These are phyloP conservation scores for Cutaneotrichosporon daszewskae DNA, from an alignment of 1,284 basidiomycete species.

Conservation along the genomic window DNA sequence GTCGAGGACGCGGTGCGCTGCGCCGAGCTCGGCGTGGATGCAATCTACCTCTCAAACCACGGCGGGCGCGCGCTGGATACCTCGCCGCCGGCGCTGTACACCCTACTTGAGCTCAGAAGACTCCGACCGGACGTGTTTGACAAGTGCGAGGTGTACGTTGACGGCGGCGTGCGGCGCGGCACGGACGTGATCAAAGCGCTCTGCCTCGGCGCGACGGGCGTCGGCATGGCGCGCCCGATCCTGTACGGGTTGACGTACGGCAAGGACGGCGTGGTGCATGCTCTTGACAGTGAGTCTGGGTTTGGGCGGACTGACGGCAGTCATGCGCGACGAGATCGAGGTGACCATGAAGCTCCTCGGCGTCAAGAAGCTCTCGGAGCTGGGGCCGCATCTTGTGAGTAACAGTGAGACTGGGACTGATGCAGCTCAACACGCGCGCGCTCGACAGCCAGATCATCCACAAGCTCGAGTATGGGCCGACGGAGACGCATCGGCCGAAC, in stretches of 20 bases:
- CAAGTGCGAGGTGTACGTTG: slow-evolving; percentile 46
- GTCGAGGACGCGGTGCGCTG: slow-evolving; percentile 48
- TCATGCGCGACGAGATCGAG: slow-evolving; percentile 52
- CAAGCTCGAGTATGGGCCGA: slow-evolving; percentile 28
- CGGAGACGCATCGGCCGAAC: slow-evolving; percentile 7
- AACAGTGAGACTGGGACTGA: background rate
- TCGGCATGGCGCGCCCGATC: slow-evolving; percentile 49
- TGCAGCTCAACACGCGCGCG: background rate
- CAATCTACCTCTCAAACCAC: slow-evolving; percentile 47
- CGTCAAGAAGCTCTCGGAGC: slow-evolving; percentile 56
- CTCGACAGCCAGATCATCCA: background rate
- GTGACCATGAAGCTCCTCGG: slow-evolving; percentile 75
- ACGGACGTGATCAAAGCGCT: slow-evolving; percentile 51
- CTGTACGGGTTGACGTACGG: slow-evolving; percentile 47
- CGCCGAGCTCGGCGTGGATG: slow-evolving; percentile 45
- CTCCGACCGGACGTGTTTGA: slow-evolving; percentile 46
- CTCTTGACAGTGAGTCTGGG: slow-evolving; percentile 46
- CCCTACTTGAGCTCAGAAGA: slow-evolving; percentile 47
- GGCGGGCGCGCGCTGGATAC: slow-evolving; percentile 40
- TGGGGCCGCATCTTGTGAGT: slow-evolving; percentile 44
- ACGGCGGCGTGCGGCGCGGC: slow-evolving; percentile 50
- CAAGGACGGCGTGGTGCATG: slow-evolving; percentile 47
- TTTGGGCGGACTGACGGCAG: background rate
- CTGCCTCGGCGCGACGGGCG: slow-evolving; percentile 51
- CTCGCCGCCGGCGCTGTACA: slow-evolving; percentile 48